Evolutionary conservation across 352 stramenopile species (phyloP).

Genomic region (Phytopythium ostracodes): DNA sequence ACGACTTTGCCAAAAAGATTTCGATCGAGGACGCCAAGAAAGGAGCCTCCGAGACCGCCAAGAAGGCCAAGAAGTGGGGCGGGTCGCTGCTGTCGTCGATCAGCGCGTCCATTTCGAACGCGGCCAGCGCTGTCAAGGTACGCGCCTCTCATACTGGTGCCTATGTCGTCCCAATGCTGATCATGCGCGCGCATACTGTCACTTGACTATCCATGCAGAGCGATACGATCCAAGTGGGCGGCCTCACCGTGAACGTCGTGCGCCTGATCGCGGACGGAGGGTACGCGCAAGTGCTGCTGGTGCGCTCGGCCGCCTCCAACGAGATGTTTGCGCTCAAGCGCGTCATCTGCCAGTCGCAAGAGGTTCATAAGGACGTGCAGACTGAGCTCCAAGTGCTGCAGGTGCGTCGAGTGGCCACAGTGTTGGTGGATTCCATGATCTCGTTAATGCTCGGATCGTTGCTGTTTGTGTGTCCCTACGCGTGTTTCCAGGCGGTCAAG

Average conservation of each 20-base stretch:
- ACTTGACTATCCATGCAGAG: constrained; percentile 19
- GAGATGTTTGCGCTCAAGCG: constrained; percentile 83
- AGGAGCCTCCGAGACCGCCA: constrained; percentile 72
- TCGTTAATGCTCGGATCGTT: neutral
- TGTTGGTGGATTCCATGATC: neutral
- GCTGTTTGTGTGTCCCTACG: too few species aligned
- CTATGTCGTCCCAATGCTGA: neutral
- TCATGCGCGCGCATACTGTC: neutral
- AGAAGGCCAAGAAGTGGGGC: constrained; percentile 87
- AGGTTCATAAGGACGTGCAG: constrained; percentile 71
- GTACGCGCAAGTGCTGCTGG: constrained; percentile 80
- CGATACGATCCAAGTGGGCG: constrained; percentile 75
- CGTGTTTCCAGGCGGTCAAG: constrained; percentile 50
- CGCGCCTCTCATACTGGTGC: neutral
- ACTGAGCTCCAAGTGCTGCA: constrained; percentile 75
- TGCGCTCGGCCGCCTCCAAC: constrained; percentile 55
- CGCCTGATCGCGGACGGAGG: constrained; percentile 67
- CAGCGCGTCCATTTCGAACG: constrained; percentile 68
- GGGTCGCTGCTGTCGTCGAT: constrained; percentile 76
- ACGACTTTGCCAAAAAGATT: constrained; percentile 89
- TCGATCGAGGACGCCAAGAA: constrained; percentile 85
- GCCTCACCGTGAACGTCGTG: constrained; percentile 62
- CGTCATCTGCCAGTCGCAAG: constrained; percentile 76
- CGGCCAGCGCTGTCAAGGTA: constrained; percentile 56
- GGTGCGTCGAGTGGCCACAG: constrained; percentile 22